Evolutionary conservation across 305 asterid species (phyloP).

Genomic region (Fraxinus floribunda): DNA sequence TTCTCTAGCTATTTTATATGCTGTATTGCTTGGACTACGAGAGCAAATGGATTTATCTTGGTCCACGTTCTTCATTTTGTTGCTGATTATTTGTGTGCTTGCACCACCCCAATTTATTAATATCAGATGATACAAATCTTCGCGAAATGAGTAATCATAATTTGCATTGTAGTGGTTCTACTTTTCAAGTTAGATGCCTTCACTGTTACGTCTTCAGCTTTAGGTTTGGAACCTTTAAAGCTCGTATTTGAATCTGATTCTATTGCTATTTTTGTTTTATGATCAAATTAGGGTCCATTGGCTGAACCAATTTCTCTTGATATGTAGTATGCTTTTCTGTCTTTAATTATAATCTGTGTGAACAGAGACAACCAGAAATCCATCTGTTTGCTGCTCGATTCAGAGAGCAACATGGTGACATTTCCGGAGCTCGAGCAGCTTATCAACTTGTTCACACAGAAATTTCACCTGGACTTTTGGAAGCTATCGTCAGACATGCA

Average conservation of each 20-base stretch:
- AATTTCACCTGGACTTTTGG: conserved; percentile 94
- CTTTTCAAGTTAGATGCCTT: background rate
- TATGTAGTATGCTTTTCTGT: conserved; percentile 10
- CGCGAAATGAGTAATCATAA: background rate
- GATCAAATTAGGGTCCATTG: background rate
- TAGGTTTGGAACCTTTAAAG: background rate
- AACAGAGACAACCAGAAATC: conserved; percentile 97
- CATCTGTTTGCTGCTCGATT: conserved; percentile 92
- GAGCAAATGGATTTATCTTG: background rate
- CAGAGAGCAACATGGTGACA: conserved; percentile 81
- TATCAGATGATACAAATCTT: background rate
- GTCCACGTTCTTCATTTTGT: background rate
- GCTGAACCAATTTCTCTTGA: background rate
- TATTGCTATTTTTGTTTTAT: background rate
- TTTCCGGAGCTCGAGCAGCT: conserved; percentile 84
- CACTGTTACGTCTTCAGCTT: background rate
- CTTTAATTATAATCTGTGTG: conserved; percentile 29
- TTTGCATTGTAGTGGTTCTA: background rate
- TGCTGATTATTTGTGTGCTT: background rate
- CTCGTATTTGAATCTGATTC: background rate
- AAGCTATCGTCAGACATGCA: conserved; percentile 92
- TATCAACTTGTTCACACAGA: conserved; percentile 90
- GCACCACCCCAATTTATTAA: background rate
- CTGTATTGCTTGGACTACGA: background rate
- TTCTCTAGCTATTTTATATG: background rate